These are phyloP conservation scores for Millerago galiae DNA, from an alignment of 805 yeast species.

Conservation along the genomic window DNA sequence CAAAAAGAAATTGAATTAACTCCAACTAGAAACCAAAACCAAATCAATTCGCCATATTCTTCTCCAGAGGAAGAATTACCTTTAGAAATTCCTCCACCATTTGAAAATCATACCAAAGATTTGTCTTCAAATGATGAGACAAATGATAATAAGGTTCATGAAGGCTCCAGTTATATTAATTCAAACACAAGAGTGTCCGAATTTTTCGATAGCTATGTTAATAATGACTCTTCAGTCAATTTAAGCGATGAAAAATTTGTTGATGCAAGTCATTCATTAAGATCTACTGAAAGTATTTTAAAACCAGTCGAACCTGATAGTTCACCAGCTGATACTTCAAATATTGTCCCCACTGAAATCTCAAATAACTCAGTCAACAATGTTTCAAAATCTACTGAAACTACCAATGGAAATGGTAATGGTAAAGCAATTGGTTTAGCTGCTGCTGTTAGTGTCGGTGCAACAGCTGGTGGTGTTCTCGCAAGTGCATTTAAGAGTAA, in stretches of 20 bases:
- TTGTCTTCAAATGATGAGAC: neutral
- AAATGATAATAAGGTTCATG: neutral
- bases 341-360: too few relatives aligned
- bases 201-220: slow-evolving; percentile 24
- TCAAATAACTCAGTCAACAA: neutral
- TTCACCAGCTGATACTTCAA: too few relatives aligned
- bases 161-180: slow-evolving; percentile 5
- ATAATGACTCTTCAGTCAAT: slow-evolving; percentile 5
- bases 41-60: slow-evolving; percentile 1
- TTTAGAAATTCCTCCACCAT: slow-evolving; percentile 23
- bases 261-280: neutral
- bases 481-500: slow-evolving; percentile 2
- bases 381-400: neutral
- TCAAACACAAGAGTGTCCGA: slow-evolving; percentile 20
- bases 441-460: slow-evolving; percentile 3
- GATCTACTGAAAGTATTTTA: neutral
- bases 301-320: neutral
- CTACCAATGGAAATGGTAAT: neutral
- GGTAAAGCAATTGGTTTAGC: neutral
- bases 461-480: slow-evolving; percentile 9
- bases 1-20: neutral
- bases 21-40: slow-evolving; percentile 2
- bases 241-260: neutral
- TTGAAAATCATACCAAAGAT: slow-evolving; percentile 9
- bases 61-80: slow-evolving; percentile 21